Percentiles rank a stretch among this genome's conserved stretches.
These are phyloP conservation scores for Geotrichum bryndzae DNA, from an alignment of 1,139 yeast species.

Conservation along the genomic window DNA sequence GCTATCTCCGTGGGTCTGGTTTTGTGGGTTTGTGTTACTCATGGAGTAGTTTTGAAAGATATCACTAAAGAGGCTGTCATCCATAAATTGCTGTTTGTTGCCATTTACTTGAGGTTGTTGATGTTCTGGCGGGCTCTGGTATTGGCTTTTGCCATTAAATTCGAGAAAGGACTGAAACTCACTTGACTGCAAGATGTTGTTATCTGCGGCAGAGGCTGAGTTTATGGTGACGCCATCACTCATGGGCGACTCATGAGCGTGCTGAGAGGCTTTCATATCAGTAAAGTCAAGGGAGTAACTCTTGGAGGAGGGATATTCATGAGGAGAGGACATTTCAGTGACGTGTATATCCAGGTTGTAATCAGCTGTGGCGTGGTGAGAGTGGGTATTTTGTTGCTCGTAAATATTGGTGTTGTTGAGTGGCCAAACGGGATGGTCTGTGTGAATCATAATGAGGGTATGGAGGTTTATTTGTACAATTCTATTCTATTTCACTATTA, in stretches of 20 bases:
- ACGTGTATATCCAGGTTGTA: not conserved
- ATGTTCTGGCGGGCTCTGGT: not conserved
- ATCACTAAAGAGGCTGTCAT: constrained; percentile 2
- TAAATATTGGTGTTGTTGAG: not conserved
- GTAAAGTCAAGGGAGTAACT: not conserved
- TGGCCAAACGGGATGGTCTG: not conserved
- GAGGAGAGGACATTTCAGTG: not conserved
- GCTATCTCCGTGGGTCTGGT: not conserved
- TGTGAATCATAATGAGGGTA: not conserved
- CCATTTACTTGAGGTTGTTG: not conserved
- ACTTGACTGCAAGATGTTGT: not conserved
- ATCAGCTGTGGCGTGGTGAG: not conserved
- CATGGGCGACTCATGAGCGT: not conserved
- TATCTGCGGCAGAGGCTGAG: not conserved
- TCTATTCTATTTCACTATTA: not conserved
- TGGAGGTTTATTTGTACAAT: not conserved
- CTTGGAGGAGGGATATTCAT: not conserved
- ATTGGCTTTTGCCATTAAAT: not conserved
- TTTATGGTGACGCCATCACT: not conserved
- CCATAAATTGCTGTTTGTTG: constrained; percentile 5
- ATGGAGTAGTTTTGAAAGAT: constrained; percentile 7
- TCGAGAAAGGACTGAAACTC: constrained; percentile 11
- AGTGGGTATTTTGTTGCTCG: not conserved
- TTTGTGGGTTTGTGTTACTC: not conserved
- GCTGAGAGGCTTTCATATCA: not conserved